These are phyloP conservation scores for Citrus unshiu DNA, from an alignment of 345 rosid species.

Conservation along the genomic window DNA sequence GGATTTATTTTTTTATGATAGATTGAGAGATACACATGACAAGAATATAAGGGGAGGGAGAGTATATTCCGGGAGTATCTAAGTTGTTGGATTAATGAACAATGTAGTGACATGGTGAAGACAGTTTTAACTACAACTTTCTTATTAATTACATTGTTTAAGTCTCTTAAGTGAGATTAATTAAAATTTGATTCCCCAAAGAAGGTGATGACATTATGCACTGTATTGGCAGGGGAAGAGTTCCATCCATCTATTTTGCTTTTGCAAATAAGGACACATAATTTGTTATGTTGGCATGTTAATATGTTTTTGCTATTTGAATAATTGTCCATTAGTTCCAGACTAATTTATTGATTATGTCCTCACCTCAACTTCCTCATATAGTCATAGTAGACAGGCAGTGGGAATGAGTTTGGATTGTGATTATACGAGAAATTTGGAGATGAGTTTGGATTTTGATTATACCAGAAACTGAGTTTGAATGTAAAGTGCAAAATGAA, in stretches of 20 bases:
- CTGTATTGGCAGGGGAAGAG: not conserved
- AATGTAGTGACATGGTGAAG: not conserved
- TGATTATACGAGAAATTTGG: not conserved
- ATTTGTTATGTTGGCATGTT: not conserved
- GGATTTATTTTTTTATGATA: too few relatives aligned
- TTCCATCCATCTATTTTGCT: not conserved
- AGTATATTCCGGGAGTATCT: not conserved
- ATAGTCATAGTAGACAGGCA: not conserved
- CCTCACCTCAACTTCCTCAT: not conserved
- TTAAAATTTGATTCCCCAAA: not conserved
- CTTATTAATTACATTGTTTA: not conserved
- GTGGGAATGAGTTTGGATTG: not conserved
- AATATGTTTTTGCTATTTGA: not conserved
- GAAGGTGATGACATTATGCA: not conserved
- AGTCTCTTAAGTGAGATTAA: not conserved
- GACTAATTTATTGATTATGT: not conserved
- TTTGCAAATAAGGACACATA: not conserved
- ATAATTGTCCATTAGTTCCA: not conserved
- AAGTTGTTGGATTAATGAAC: not conserved
- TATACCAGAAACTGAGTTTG: not conserved
- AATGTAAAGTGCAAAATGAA: not conserved
- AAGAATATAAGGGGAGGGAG: not conserved
- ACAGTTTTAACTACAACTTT: not conserved
- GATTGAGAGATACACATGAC: not conserved
- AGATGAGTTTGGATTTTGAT: not conserved